These are phyloP conservation scores for Pythium phragmiticola DNA, from an alignment of 352 stramenopile genomes.

Conservation along the genomic window DNA sequence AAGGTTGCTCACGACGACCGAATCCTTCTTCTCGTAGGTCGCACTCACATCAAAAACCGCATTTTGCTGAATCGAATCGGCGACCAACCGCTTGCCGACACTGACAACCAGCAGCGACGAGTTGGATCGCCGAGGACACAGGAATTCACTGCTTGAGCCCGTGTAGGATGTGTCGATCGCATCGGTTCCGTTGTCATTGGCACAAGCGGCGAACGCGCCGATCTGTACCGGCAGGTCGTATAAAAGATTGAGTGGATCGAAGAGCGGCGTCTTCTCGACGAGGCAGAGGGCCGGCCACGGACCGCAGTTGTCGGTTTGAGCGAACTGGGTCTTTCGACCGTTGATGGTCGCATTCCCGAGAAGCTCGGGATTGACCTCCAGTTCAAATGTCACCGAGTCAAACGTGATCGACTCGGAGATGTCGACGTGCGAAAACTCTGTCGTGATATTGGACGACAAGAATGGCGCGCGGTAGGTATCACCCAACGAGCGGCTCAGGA, in stretches of 20 bases:
- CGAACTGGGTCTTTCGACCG: not conserved
- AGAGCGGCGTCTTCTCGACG: not conserved
- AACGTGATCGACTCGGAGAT: slow-evolving; percentile 11
- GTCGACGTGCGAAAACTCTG: slow-evolving; percentile 6
- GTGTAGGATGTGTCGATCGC: not conserved
- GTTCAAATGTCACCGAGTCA: slow-evolving; percentile 10
- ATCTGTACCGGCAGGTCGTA: not conserved
- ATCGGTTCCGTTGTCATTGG: not conserved
- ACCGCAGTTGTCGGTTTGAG: not conserved
- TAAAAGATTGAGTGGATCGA: not conserved
- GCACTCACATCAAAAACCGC: not conserved
- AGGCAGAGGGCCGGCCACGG: slow-evolving; percentile 10
- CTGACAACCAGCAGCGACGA: slow-evolving; percentile 6
- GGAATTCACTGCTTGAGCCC: not conserved
- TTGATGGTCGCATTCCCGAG: not conserved
- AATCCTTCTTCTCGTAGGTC: not conserved
- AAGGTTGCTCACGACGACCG: not conserved
- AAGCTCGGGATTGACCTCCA: not conserved
- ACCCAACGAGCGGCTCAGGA: not conserved
- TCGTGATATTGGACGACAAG: not conserved
- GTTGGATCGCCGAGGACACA: not conserved
- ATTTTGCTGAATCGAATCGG: not conserved
- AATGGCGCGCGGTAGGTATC: too few species aligned
- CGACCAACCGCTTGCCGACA: slow-evolving; percentile 2
- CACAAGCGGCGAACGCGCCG: not conserved